phyloP scores from a whole-genome alignment of 495 filamentous ascomycete species.

The Ramalina intermedia region DNA sequence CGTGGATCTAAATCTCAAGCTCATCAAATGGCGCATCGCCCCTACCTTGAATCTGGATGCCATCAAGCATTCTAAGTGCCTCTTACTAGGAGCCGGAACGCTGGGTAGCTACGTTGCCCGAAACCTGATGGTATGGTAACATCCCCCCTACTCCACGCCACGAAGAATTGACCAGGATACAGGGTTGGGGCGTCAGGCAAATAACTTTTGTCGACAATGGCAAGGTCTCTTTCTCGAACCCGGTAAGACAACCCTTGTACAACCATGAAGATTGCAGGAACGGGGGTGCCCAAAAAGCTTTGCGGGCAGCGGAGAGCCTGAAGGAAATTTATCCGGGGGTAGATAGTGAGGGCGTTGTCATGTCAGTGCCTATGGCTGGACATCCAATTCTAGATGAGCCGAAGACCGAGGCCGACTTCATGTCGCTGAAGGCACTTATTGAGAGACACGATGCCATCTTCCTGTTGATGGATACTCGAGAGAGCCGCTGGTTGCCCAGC shows the following conservation, averaged over 20 bases:
- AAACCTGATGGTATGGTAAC: slow-evolving; percentile 50
- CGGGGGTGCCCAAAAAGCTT: slow-evolving; percentile 74
- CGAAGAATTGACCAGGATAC: background rate
- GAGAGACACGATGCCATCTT: slow-evolving; percentile 87
- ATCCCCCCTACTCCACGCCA: background rate
- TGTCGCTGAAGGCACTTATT: slow-evolving; percentile 56
- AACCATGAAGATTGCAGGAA: slow-evolving; percentile 76
- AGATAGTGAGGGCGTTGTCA: slow-evolving; percentile 56
- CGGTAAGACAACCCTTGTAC: slow-evolving; percentile 87
- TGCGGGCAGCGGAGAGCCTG: slow-evolving; percentile 65
- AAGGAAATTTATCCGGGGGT: slow-evolving; percentile 85
- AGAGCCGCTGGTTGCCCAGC: slow-evolving; percentile 92
- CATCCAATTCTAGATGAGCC: slow-evolving; percentile 66
- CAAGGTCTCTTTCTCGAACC: slow-evolving; percentile 93
- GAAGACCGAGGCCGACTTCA: slow-evolving; percentile 55
- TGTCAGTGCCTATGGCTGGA: slow-evolving; percentile 89
- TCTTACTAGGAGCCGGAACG: slow-evolving; percentile 89
- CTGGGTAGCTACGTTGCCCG: slow-evolving; percentile 86
- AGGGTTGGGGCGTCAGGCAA: slow-evolving; percentile 90
- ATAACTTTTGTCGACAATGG: slow-evolving; percentile 95
- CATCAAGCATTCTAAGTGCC: slow-evolving; percentile 81
- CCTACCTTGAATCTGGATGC: slow-evolving; percentile 74
- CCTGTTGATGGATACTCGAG: slow-evolving; percentile 88
- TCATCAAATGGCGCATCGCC: slow-evolving; percentile 97
- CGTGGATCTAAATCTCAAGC: slow-evolving; percentile 93